Evolutionary conservation across 371 early-diverging fungal genomes (phyloP).

Genomic region (Chytridium lagenaria): DNA sequence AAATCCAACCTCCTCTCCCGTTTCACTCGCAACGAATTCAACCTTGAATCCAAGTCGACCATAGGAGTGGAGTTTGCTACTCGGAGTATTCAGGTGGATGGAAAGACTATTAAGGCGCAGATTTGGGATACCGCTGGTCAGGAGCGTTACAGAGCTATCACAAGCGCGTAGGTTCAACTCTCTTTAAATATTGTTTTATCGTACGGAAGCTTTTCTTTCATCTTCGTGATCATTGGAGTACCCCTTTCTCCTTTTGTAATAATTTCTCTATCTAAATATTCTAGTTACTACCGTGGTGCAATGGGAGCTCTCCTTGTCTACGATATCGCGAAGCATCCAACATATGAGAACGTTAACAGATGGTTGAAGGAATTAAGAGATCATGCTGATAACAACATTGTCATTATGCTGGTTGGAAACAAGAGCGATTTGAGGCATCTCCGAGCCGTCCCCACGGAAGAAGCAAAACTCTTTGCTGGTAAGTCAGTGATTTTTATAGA

Average conservation of each 20-base stretch:
- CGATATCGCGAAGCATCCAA: slow-evolving; percentile 96
- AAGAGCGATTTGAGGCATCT: slow-evolving; percentile 98
- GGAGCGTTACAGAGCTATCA: slow-evolving; percentile 91
- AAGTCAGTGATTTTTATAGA: slow-evolving; percentile 21
- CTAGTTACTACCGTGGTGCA: slow-evolving; percentile 99
- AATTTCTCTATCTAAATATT: not conserved
- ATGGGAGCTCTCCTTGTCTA: slow-evolving; percentile 98
- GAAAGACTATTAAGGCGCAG: slow-evolving; percentile 98
- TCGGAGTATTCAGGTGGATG: slow-evolving; percentile 94
- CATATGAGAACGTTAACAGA: slow-evolving; percentile 93
- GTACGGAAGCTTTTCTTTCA: too few species aligned
- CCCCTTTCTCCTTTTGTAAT: not conserved
- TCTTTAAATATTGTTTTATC: too few species aligned
- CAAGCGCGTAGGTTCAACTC: slow-evolving; percentile 87
- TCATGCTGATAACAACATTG: slow-evolving; percentile 97
- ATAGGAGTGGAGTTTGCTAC: slow-evolving; percentile 99
- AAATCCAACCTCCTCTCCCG: slow-evolving; percentile 99
- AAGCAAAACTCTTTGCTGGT: slow-evolving; percentile 96
- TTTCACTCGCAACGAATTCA: slow-evolving; percentile 98
- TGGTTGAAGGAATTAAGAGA: slow-evolving; percentile 99
- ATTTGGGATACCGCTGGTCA: slow-evolving; percentile 99
- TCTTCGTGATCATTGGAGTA: slow-evolving; percentile 6
- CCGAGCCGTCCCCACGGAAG: slow-evolving; percentile 95
- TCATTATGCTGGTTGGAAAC: slow-evolving; percentile 99
- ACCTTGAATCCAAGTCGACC: slow-evolving; percentile 97